Evolutionary conservation across 345 rosid genomes (phyloP).

Genomic region (Aegle marmelos): DNA sequence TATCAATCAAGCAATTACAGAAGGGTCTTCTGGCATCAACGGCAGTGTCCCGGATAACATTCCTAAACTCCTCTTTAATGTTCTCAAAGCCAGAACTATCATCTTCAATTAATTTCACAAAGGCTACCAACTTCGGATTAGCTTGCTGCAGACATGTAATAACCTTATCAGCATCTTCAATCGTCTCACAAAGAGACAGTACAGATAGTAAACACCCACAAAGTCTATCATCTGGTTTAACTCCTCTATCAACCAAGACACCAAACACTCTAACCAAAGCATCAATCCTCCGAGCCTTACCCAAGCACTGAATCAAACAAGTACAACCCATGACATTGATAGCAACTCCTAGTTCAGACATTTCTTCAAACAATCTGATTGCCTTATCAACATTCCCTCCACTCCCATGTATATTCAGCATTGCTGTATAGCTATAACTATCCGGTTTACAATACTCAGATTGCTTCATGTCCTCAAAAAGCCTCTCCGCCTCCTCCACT

Average conservation of each 20-base stretch:
- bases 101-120: conserved; percentile 49
- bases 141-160: conserved; percentile 60
- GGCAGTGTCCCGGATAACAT: conserved; percentile 46
- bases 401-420: conserved; percentile 81
- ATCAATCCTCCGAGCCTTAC: conserved; percentile 64
- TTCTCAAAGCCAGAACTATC: conserved; percentile 42
- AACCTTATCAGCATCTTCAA: conserved; percentile 56
- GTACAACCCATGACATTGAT: conserved; percentile 91
- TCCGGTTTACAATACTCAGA: conserved; percentile 58
- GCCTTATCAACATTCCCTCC: conserved; percentile 74
- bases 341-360: conserved; percentile 50
- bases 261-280: conserved; percentile 63
- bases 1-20: conserved; percentile 88
- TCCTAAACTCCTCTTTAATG: conserved; percentile 59
- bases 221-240: conserved; percentile 77
- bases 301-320: conserved; percentile 80
- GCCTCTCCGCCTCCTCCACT: conserved; percentile 77
- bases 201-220: conserved; percentile 86
- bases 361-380: conserved; percentile 61
- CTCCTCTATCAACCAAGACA: conserved; percentile 47
- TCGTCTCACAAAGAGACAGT: conserved; percentile 56
- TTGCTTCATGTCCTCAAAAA: conserved; percentile 78
- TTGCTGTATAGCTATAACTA: conserved; percentile 82
- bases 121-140: conserved; percentile 56
- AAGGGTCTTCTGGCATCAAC: conserved; percentile 82